These are phyloP conservation scores for Strobilomyces dryophilus DNA, from an alignment of 768 basidiomycete species.

Conservation along the genomic window DNA sequence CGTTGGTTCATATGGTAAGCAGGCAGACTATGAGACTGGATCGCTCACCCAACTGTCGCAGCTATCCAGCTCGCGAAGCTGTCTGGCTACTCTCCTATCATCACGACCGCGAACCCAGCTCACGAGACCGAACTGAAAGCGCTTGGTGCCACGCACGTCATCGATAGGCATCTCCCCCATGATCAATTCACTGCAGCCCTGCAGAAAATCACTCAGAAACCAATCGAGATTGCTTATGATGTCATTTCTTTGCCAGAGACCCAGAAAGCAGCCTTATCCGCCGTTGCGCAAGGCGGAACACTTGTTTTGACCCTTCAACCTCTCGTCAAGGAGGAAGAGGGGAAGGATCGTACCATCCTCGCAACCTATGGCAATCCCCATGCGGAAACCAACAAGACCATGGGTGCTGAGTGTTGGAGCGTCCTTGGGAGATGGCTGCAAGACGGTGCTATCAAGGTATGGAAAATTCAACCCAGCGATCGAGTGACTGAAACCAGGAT, in stretches of 20 bases:
- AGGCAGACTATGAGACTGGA: neutral
- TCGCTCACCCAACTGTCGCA: conserved; percentile 11
- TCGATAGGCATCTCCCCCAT: conserved; percentile 28
- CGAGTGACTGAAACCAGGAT: neutral
- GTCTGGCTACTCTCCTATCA: conserved; percentile 40
- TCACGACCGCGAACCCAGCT: conserved; percentile 34
- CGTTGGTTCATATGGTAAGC: conserved; percentile 45
- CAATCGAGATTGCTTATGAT: conserved; percentile 28
- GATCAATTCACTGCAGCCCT: conserved; percentile 14
- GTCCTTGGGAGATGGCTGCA: conserved; percentile 24
- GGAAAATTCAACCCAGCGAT: neutral
- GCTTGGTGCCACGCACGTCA: conserved; percentile 38
- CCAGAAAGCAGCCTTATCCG: conserved; percentile 30
- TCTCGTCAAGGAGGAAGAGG: conserved; percentile 21
- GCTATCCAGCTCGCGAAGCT: conserved; percentile 39
- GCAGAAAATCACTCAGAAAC: conserved; percentile 24
- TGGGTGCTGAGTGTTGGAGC: conserved; percentile 19
- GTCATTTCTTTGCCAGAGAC: conserved; percentile 32
- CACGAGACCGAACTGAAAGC: conserved; percentile 30
- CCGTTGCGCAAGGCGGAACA: conserved; percentile 32
- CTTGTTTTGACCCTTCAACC: conserved; percentile 28
- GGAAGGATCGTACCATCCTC: conserved; percentile 15
- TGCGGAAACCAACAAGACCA: conserved; percentile 9
- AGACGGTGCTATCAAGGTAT: conserved; percentile 25
- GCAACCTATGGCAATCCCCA: conserved; percentile 26